These are phyloP conservation scores for Fusarium buxicola DNA, from an alignment of 2,329 filamentous ascomycete genomes.

Conservation along the genomic window DNA sequence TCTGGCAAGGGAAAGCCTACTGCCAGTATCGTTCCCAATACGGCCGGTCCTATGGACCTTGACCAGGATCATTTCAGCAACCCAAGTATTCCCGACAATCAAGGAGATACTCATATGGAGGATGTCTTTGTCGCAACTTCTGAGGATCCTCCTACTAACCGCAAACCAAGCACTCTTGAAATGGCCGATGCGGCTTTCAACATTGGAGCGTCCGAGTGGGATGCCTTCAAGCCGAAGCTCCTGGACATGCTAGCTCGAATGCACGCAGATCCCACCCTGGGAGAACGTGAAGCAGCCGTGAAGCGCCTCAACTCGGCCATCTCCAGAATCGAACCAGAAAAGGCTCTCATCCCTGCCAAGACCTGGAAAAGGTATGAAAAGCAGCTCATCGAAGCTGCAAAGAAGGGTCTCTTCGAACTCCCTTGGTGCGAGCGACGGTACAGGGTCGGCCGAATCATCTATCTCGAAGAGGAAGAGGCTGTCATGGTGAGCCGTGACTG, in stretches of 20 bases:
- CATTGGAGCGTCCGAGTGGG: background rate
- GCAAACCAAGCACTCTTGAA: constrained; percentile 13
- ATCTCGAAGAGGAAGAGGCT: constrained; percentile 45
- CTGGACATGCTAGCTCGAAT: constrained; percentile 23
- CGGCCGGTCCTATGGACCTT: constrained; percentile 6
- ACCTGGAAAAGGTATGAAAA: constrained; percentile 41
- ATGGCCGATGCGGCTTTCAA: background rate
- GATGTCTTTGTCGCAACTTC: background rate
- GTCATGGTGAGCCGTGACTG: constrained; percentile 42
- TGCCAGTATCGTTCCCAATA: background rate
- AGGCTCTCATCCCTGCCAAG: constrained; percentile 33
- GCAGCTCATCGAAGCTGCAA: constrained; percentile 34
- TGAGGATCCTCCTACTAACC: background rate
- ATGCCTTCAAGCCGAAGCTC: constrained; percentile 21
- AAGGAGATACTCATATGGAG: constrained; percentile 19
- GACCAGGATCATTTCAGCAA: background rate
- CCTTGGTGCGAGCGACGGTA: constrained; percentile 38
- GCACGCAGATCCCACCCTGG: constrained; percentile 4
- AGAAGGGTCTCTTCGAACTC: constrained; percentile 20
- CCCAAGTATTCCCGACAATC: background rate
- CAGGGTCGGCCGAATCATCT: constrained; percentile 44
- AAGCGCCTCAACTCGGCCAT: constrained; percentile 17
- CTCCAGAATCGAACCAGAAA: constrained; percentile 16
- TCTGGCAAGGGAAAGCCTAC: background rate
- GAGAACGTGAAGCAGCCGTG: constrained; percentile 14